A percentile compares a stretch with the other conserved stretches of the same genome.
phyloP scores from a whole-genome alignment of 2,329 filamentous ascomycete genomes.

The Colletotrichum coccodes region DNA sequence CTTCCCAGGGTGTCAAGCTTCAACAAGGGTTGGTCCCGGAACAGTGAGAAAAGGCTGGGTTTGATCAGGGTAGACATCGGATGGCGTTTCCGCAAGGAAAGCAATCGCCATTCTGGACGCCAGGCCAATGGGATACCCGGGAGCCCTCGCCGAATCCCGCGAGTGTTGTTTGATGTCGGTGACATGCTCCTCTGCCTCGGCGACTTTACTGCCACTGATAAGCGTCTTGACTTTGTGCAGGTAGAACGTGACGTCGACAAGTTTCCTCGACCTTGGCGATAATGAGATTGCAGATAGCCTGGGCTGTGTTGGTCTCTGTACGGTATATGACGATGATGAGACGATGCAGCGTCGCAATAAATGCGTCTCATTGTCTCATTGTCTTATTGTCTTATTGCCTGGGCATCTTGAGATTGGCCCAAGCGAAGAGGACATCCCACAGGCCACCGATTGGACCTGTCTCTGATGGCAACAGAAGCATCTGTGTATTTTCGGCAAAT shows the following conservation, averaged over 20 bases:
- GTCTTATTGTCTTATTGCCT: constrained; percentile 20
- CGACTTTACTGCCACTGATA: background rate
- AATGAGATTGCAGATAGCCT: background rate
- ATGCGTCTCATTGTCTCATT: constrained; percentile 23
- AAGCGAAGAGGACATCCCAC: background rate
- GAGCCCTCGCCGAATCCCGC: background rate
- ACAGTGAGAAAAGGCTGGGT: background rate
- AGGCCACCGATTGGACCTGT: background rate
- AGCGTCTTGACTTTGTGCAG: background rate
- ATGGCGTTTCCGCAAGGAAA: constrained; percentile 7
- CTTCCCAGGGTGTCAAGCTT: background rate
- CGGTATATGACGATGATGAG: background rate
- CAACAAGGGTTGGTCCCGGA: background rate
- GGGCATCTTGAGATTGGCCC: background rate
- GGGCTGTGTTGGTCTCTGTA: background rate
- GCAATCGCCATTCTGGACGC: background rate
- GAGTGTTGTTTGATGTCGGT: background rate
- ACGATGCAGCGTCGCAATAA: constrained; percentile 9
- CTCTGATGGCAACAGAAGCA: background rate
- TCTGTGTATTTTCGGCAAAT: no score
- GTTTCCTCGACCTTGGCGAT: background rate
- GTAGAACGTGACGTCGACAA: background rate
- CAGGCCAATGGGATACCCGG: background rate
- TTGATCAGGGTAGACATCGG: background rate
- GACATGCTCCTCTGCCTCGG: background rate